Base-by-base conservation (phyloP, 148 eudicot genomes). In the Cornus florida region DNA sequence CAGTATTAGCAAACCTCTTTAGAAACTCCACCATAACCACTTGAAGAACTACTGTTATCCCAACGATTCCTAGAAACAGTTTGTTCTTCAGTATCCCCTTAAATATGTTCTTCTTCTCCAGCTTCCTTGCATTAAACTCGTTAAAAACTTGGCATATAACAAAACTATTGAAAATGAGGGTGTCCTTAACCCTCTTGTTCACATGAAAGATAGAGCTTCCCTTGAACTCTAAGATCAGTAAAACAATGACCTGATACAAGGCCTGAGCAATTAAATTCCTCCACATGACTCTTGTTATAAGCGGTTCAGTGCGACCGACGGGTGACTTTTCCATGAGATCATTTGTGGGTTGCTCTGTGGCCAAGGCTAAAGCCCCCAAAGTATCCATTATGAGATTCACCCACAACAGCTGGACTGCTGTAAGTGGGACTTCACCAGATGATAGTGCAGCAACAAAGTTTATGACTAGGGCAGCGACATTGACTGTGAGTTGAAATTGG, bases 251-350 rank as follows among this genome's bases (percentile, higher is more conserved):
- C 69, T 86, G 89, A 82, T 86, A 86, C 14, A 77, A 19, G 14
- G 86, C 89, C 68, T 86, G 82, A 75, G 78, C 60, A 3, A 64
- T 71, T 50, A 84, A 67, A 83, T 86, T 86, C 76, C 86, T 59
- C 84, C 89, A 86, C 86, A 83, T 86, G 69, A 81, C 72, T 39
- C 69, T 81, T n/a, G 86, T 86, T 33, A 86, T 81, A 23, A 86
- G 84, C 6, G 81, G 83, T 75, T 86, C 83, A 67, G 83, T 83
- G 62, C 84, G 82, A 46, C 86, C 86, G 7, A 83, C 86, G 20
- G 88, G 88, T 31, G 75, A 43, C 67, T 65, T 81, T 10, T 78
- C 43, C 86, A 86, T 83, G 57, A 83, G 82, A 22, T 86, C 76
- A 22, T 81, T 50, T 10, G 81, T 78, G 35, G 88, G 86, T 7